These are phyloP conservation scores for Botryococcus braunii DNA, from an alignment of 163 green algal species.

Conservation along the genomic window DNA sequence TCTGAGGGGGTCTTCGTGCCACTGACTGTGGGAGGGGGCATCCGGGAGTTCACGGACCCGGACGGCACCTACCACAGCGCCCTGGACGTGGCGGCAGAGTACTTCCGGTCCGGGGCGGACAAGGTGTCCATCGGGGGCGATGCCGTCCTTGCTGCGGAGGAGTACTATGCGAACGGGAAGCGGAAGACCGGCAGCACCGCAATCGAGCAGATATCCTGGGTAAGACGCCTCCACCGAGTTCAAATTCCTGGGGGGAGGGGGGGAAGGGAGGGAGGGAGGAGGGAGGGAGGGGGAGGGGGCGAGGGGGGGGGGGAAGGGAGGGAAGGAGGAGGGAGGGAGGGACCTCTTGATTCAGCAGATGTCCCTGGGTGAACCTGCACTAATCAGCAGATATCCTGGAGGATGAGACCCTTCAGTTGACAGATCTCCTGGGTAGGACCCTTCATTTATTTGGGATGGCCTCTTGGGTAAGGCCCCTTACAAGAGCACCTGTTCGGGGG, in stretches of 20 bases:
- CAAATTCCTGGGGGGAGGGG: not conserved
- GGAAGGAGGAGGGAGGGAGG: no score
- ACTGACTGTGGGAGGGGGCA: constrained; percentile 97
- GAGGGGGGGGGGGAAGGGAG: no score
- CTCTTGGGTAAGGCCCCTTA: no score
- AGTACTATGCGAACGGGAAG: constrained; percentile 45
- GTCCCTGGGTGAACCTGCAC: no score
- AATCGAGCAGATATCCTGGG: constrained; percentile 94
- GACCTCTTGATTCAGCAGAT: no score
- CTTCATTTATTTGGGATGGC: no score
- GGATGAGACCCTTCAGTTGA: no score
- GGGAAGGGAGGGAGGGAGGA: not conserved
- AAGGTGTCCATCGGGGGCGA: constrained; percentile 88
- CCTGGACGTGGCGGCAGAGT: constrained; percentile 88
- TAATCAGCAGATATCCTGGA: no score
- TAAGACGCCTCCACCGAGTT: no score
- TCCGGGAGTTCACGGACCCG: constrained; percentile 82
- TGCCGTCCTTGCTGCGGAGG: constrained; percentile 69
- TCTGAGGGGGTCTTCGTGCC: constrained; percentile 96
- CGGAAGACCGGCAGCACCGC: constrained; percentile 54
- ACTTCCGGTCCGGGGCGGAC: constrained; percentile 78
- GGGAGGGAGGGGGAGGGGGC: not conserved
- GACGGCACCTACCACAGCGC: constrained; percentile 63
- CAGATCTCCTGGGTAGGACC: no score
- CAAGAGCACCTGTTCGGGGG: no score